Evolutionary conservation across 805 yeast species (phyloP).

Genomic region (Metschnikowia henanensis): DNA sequence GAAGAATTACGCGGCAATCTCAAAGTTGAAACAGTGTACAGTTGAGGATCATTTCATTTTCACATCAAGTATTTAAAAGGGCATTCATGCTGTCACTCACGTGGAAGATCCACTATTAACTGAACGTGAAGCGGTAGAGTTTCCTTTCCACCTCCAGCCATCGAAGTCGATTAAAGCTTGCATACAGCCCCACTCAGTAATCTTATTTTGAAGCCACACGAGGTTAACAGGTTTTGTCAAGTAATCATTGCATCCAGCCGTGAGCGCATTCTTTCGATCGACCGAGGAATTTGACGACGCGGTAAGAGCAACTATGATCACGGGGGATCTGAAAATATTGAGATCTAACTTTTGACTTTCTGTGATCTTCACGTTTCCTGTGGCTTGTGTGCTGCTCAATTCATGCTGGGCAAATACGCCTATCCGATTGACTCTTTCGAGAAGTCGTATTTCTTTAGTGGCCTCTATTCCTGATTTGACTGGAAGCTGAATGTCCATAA

Average conservation of each 20-base stretch:
- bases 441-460: constrained; percentile 82
- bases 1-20: too few species aligned
- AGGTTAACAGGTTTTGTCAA: constrained; percentile 94
- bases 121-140: not conserved
- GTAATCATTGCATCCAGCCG: constrained; percentile 98
- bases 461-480: constrained; percentile 96
- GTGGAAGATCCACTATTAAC: not conserved
- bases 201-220: constrained; percentile 91
- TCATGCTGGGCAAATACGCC: constrained; percentile 59
- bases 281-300: constrained; percentile 80
- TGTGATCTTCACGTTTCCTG: constrained; percentile 24
- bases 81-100: not conserved
- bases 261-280: constrained; percentile 86
- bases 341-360: constrained; percentile 59
- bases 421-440: constrained; percentile 78
- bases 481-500: constrained; percentile 97
- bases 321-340: constrained; percentile 80
- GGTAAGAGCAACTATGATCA: constrained; percentile 96
- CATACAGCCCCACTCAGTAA: constrained; percentile 99
- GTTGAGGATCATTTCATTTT: too few species aligned
- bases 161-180: constrained; percentile 95
- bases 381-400: constrained; percentile 22
- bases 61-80: not conserved
- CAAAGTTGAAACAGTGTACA: too few species aligned
- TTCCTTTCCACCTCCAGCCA: constrained; percentile 57